Evolutionary conservation across 73 alveolate species (phyloP).

Genomic region (Loxodes magnus): DNA sequence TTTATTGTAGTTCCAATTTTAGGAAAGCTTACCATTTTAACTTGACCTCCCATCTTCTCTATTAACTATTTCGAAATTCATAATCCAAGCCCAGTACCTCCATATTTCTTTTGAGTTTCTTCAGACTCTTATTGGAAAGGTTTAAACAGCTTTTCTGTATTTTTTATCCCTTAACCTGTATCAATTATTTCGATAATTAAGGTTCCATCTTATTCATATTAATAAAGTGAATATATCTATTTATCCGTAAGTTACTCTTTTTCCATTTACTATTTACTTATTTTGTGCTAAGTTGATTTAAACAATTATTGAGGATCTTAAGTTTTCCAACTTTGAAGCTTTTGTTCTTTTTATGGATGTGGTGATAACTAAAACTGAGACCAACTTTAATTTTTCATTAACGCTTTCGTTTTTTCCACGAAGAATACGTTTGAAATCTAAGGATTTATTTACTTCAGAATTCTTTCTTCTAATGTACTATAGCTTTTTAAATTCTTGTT

Average conservation of each 20-base stretch:
- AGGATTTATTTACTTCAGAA: not conserved
- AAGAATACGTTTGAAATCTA: not conserved
- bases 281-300: too few relatives aligned
- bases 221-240: too few relatives aligned
- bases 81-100: constrained; percentile 16
- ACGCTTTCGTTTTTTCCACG: too few relatives aligned
- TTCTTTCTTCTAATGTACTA: not conserved
- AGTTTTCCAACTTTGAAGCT: not conserved
- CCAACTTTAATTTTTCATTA: not conserved
- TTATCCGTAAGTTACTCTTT: too few relatives aligned
- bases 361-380: not conserved
- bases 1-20: too few relatives aligned
- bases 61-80: constrained; percentile 12
- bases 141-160: constrained; percentile 1
- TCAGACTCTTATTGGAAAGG: constrained; percentile 13
- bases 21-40: too few relatives aligned
- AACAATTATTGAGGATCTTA: too few relatives aligned
- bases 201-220: not conserved
- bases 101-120: constrained; percentile 5
- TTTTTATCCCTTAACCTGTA: constrained; percentile 10
- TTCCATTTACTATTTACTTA: too few relatives aligned
- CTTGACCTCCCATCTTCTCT: too few relatives aligned
- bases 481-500: not conserved
- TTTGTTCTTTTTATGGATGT: not conserved
- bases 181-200: not conserved